phyloP scores from a whole-genome alignment of 192 early-diverging fungal genomes.

The Backusella westeae region DNA sequence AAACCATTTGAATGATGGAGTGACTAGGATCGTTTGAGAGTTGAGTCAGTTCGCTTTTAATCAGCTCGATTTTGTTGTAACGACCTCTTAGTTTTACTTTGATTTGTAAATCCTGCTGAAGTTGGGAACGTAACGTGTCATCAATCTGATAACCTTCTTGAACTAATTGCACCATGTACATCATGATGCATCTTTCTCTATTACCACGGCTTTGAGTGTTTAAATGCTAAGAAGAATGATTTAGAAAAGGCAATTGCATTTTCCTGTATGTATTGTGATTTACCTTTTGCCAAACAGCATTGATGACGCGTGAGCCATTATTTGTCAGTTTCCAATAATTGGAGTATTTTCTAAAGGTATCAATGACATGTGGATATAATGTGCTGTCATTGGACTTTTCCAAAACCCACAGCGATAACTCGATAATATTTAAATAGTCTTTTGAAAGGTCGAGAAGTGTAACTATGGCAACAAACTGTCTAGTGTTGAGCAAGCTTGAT shows the following conservation, averaged over 20 bases:
- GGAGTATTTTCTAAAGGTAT: slow-evolving; percentile 46
- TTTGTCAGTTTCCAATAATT: slow-evolving; percentile 48
- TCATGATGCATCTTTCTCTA: slow-evolving; percentile 33
- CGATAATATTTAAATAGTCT: slow-evolving; percentile 48
- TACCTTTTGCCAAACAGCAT: slow-evolving; percentile 24
- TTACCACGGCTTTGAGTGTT: slow-evolving; percentile 11
- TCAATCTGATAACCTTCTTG: slow-evolving; percentile 32
- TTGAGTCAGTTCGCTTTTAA: slow-evolving; percentile 2
- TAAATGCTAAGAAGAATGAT: slow-evolving; percentile 16
- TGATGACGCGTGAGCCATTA: slow-evolving; percentile 16
- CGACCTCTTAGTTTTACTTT: slow-evolving; percentile 9
- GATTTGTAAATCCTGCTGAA: slow-evolving; percentile 35
- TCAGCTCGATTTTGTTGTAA: not conserved
- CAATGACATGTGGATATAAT: slow-evolving; percentile 47
- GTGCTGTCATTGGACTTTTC: slow-evolving; percentile 49
- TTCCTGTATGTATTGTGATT: not conserved
- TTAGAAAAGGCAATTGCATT: slow-evolving; percentile 6
- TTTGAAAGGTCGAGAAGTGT: slow-evolving; percentile 46
- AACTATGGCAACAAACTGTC: slow-evolving; percentile 56
- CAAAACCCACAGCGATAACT: slow-evolving; percentile 51
- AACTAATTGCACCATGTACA: slow-evolving; percentile 37
- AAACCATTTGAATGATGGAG: not conserved
- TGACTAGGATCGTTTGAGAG: not conserved
- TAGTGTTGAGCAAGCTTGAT: slow-evolving; percentile 66
- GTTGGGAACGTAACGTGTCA: slow-evolving; percentile 17